A percentile compares a stretch with the other conserved stretches of the same genome.
phyloP scores from a whole-genome alignment of 495 filamentous ascomycete species.

The Astrocystis sublimbata region DNA sequence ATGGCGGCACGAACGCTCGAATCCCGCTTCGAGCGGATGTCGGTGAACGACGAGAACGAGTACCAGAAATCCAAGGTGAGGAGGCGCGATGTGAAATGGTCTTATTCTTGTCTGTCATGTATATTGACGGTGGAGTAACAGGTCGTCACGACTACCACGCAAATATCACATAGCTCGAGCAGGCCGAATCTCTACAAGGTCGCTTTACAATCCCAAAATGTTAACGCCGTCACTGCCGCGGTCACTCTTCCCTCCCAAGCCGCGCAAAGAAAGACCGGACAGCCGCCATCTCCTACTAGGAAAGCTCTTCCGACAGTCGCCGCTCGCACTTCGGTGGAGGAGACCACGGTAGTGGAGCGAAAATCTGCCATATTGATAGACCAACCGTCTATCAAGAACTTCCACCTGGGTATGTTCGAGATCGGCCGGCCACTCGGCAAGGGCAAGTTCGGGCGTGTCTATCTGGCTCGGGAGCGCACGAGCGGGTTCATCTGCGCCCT shows the following conservation, averaged over 20 bases:
- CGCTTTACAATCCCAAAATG: conserved; percentile 69
- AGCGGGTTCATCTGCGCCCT: conserved; percentile 93
- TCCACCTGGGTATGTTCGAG: conserved; percentile 98
- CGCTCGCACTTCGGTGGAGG: conserved; percentile 54
- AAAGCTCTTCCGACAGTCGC: conserved; percentile 36
- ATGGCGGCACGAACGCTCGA: conserved; percentile 63
- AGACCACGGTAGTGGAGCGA: conserved; percentile 50
- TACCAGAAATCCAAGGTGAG: conserved; percentile 72
- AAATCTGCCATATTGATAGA: conserved; percentile 56
- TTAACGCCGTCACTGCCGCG: conserved; percentile 57
- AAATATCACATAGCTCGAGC: conserved; percentile 58
- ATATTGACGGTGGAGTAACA: conserved; percentile 39
- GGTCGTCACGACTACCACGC: conserved; percentile 56
- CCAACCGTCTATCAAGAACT: conserved; percentile 64
- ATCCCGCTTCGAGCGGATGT: conserved; percentile 77
- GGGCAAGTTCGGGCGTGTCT: conserved; percentile 96
- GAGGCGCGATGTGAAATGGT: not conserved
- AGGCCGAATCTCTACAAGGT: conserved; percentile 76
- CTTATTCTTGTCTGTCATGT: not conserved
- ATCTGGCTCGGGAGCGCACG: conserved; percentile 86
- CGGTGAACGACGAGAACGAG: conserved; percentile 81
- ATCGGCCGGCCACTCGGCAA: conserved; percentile 95
- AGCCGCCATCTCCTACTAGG: conserved; percentile 38
- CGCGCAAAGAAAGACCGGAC: conserved; percentile 50
- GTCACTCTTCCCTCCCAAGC: conserved; percentile 68